Base-by-base conservation (phyloP, 2,329 filamentous ascomycete genomes). In the Knufia fluminis region DNA sequence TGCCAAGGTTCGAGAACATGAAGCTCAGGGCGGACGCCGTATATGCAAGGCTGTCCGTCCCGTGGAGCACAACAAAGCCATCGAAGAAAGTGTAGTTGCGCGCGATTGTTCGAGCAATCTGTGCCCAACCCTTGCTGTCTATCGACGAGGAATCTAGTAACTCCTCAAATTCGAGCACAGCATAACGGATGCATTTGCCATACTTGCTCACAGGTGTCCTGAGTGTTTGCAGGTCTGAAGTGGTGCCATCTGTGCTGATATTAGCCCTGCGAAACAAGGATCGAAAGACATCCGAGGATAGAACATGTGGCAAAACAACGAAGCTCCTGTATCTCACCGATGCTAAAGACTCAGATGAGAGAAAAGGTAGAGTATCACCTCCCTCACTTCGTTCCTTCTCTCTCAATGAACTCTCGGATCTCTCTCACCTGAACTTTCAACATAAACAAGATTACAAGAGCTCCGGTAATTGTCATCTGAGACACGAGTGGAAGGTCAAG, bases 61-160 rank as follows among this genome's bases (percentile, higher is more conserved):
- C 89, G 66, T 95, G 89, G 28, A 94, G 79, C 35, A 95, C 82
- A 19, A 95, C 87, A 62, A 95, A 95, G 17, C 86, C 88, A 64
- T 95, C 90, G 61, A 89, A 96, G 0, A 87, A 76, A 54, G 83
- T 82, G 66, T 95, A 95, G 67, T 96, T 96, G 55, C 84, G 80
- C 58, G 80, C 77, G 57, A 95, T 79, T n/a, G 84, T 79, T 45
- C 75, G 71, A 1, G 89, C 87, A 62, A 95, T 92, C 62, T 88
- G 79, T 9, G 85, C 82, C 90, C 88, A 95, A 51, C 88, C 88
- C 38, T 79, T 77, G 16, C 87, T 86, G 53, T 89, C 86, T 65
- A 95, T 94, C 48, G 86, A 92, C 63, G 85, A 91, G 54, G 87
- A 94, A 68, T 96, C 90, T 3, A 96, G 79, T 32, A 95, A 70